Evolutionary conservation across 139 green algal genomes (phyloP).

Genomic region (Tetradesmus lagerheimii): DNA sequence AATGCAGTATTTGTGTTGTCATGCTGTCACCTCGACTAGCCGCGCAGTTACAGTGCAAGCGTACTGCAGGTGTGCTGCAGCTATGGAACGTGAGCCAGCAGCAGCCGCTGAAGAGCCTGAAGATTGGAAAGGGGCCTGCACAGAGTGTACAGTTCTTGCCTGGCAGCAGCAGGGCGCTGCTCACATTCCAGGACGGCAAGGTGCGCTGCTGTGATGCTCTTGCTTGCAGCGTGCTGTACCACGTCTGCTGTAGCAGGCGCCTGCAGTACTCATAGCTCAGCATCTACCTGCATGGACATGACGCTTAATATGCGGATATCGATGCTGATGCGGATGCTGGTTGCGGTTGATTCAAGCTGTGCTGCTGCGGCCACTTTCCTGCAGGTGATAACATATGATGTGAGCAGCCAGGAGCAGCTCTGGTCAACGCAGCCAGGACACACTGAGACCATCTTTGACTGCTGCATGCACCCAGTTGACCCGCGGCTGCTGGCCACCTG

Average conservation of each 20-base stretch:
- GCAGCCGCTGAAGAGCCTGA: constrained; percentile 49
- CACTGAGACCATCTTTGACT: constrained; percentile 75
- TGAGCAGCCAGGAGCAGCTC: neutral
- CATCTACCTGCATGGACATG: neutral
- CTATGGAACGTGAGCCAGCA: constrained; percentile 69
- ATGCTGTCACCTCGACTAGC: no score
- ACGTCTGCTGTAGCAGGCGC: neutral
- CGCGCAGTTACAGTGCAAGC: no score
- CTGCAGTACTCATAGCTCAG: neutral
- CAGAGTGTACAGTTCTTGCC: constrained; percentile 50
- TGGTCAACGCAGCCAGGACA: constrained; percentile 64
- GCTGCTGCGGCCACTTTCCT: neutral
- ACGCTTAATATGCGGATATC: no score
- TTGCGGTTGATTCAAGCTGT: no score
- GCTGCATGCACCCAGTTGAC: constrained; percentile 53
- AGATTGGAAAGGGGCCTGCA: constrained; percentile 46
- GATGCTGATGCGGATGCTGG: no score
- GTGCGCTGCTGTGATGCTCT: constrained; percentile 2
- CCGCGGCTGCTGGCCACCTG: constrained; percentile 65
- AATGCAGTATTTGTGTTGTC: no score
- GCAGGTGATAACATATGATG: constrained; percentile 55
- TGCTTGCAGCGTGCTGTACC: neutral
- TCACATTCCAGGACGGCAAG: constrained; percentile 58
- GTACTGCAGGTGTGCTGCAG: constrained; percentile 62
- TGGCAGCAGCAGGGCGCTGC: constrained; percentile 40